Percentiles rank a stretch among this genome's conserved stretches.
These are phyloP conservation scores for Podila clonocystis DNA, from an alignment of 192 early-diverging fungal genomes.

Conservation along the genomic window DNA sequence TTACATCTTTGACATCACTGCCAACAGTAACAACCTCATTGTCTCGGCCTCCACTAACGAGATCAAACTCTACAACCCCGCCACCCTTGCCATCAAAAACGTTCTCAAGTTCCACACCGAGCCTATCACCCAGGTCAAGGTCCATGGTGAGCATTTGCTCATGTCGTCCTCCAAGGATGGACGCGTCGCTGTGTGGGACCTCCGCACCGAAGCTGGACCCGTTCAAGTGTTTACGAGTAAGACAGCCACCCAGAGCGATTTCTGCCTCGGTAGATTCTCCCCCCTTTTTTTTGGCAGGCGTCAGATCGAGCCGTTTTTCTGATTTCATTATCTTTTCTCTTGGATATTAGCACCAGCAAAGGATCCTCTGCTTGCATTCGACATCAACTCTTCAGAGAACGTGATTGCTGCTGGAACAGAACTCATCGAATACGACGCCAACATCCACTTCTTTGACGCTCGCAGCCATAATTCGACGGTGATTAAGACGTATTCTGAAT, in stretches of 20 bases:
- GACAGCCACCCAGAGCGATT: background rate
- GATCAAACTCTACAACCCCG: constrained; percentile 72
- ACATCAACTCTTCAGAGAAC: constrained; percentile 60
- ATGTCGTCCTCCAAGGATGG: constrained; percentile 74
- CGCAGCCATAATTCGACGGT: constrained; percentile 37
- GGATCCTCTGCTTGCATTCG: constrained; percentile 59
- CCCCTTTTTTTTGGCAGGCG: background rate
- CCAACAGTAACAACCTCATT: constrained; percentile 52
- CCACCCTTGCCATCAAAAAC: constrained; percentile 55
- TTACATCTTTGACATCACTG: constrained; percentile 68
- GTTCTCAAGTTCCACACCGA: constrained; percentile 65
- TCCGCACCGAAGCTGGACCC: constrained; percentile 62
- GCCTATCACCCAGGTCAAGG: constrained; percentile 70
- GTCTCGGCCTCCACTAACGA: constrained; percentile 71
- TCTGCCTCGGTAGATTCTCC: constrained; percentile 1
- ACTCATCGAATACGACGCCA: constrained; percentile 53
- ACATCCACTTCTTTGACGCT: constrained; percentile 62
- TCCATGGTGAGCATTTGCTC: constrained; percentile 62
- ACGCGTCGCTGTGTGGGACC: constrained; percentile 72
- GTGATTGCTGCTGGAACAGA: constrained; percentile 67
- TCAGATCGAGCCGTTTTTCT: no score
- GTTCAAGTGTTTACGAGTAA: constrained; percentile 69
- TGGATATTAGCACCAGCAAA: constrained; percentile 14
- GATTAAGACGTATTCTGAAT: constrained; percentile 63
- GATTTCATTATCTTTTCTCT: background rate